Base-by-base conservation (phyloP, 257 asterid species). In the Solanum chiquidenum region DNA sequence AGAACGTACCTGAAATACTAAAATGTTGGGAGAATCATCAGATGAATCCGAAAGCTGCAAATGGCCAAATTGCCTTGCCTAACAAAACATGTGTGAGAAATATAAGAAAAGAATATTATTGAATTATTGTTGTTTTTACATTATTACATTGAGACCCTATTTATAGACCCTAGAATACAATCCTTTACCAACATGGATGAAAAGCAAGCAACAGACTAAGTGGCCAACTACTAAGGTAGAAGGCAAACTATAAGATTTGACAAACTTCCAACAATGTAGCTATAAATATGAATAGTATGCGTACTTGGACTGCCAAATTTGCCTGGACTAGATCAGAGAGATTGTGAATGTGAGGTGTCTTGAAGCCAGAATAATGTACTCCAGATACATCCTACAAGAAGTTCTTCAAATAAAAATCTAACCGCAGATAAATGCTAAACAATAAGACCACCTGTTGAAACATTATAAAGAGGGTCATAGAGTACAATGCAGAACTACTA, bases 11-110 rank as follows among this genome's bases (percentile, higher is more conserved):
- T 97, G 99, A 92, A 97, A 95, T 89, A 97, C 98, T 83, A 97
- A 93, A 91, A 97, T 90, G 83, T 95, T 97, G 60, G 99, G 92
- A 88, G 93, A 92, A 88, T 90, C 86, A 66, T 94, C 98, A 75
- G 95, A 91, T 84, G 98, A 92, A 89, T 97, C 98, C 52, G 99
- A 94, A 87, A 97, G 98, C 94, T 93, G 98, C 91, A 95, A 90
- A 84, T 93, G 93, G 76, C 94, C 95, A 90, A 86, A 77, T 35
- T 85, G 89, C 89, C 98, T 93, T 87, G 98, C 96, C 99, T 97
- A 87, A 72, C 62, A 44, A 52, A 85, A 87, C 75, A 29, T 29
- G 31, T 29, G 31, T 29, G 31, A 29, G 31, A 29, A 29, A 29
- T 29, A 29, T 29, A 29, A 29, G 31, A 29, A 29, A 29, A 29